Conservation (phyloP, 441 rosid species). For the Rhodomyrtus psidioides region DNA sequence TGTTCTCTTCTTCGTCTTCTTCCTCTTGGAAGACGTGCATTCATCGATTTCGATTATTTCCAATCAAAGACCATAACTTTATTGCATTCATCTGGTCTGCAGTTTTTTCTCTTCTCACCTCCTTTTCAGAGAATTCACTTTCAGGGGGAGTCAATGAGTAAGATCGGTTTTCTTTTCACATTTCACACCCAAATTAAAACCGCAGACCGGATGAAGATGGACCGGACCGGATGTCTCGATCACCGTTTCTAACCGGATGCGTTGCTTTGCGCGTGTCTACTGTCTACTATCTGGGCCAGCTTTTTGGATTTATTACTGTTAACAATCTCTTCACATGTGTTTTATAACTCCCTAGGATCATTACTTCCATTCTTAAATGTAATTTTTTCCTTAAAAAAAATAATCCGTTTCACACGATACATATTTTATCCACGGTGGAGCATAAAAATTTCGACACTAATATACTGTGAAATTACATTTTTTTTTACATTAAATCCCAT, state of each 20-base stretch:
- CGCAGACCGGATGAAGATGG: neutral
- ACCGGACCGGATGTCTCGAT: neutral
- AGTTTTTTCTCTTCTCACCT: neutral
- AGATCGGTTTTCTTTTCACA: neutral
- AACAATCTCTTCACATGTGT: neutral
- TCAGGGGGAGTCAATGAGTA: neutral
- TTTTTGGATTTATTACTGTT: too few species aligned
- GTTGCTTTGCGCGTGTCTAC: neutral
- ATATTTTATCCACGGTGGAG: neutral
- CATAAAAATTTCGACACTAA: neutral
- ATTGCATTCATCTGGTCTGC: neutral
- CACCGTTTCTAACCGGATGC: neutral
- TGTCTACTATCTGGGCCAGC: too few species aligned
- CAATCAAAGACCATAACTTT: neutral
- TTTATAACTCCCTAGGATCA: neutral
- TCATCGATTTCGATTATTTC: neutral
- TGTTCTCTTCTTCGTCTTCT: neutral
- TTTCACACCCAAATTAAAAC: neutral
- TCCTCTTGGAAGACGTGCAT: neutral
- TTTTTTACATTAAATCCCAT: neutral
- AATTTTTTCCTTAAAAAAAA: neutral
- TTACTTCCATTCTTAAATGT: neutral
- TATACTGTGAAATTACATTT: neutral
- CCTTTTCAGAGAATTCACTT: neutral
- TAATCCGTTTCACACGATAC: neutral